Percentiles rank a stretch among this genome's conserved stretches.
Evolutionary conservation across 2,329 filamentous ascomycete genomes (phyloP).

Genomic region (Penicillium paneum): DNA sequence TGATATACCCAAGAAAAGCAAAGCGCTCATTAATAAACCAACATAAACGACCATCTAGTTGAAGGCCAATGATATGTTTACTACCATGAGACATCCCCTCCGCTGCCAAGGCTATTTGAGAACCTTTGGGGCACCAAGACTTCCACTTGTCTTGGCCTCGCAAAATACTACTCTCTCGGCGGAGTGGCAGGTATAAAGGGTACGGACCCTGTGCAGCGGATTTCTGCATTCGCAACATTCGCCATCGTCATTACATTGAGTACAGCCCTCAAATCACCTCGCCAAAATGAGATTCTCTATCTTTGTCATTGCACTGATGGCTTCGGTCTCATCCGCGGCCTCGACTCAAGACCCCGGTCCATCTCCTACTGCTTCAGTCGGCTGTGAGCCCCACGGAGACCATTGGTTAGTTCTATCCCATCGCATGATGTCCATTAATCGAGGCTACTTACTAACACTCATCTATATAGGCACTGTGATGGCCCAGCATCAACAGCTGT

Average conservation of each 20-base stretch:
- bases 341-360: constrained; percentile 25
- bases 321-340: constrained; percentile 17
- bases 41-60: not conserved
- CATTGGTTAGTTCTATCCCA: constrained; percentile 23
- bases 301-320: constrained; percentile 14
- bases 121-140: constrained; percentile 25
- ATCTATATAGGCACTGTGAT: constrained; percentile 29
- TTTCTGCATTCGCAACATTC: not conserved
- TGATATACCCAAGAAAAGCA: not conserved
- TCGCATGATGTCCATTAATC: not conserved
- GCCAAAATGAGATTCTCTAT: constrained; percentile 18
- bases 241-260: not conserved
- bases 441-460: not conserved
- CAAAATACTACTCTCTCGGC: not conserved
- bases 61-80: not conserved
- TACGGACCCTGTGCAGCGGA: not conserved
- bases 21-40: not conserved
- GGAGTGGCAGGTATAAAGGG: constrained; percentile 16
- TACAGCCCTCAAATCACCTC: not conserved
- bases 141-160: constrained; percentile 16
- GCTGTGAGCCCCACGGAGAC: constrained; percentile 28
- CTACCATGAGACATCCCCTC: not conserved
- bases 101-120: constrained; percentile 8
- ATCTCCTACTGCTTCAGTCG: constrained; percentile 31
- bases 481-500: constrained; percentile 20